Evolutionary conservation across 2,329 filamentous ascomycete genomes (phyloP), one percentile per base, ranked within the genome.

Genomic region (Rhinocladiella mackenziei): DNA sequence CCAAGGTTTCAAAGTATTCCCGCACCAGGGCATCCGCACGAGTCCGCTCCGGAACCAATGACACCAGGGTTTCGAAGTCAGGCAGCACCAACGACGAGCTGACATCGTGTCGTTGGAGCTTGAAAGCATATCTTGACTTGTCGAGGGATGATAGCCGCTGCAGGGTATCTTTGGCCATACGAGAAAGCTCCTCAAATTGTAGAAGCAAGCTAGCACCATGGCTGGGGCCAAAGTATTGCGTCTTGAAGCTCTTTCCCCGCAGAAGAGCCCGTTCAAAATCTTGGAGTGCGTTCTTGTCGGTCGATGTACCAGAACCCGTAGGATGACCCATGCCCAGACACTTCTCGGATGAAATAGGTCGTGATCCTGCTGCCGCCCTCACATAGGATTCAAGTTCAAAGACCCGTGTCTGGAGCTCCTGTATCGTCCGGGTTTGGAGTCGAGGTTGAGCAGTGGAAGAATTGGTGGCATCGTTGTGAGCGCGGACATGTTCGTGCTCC

Each of bases 1-100:
- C 78, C 51, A 77, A 71, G 0, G 73, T 74, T 35, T 75, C 65
- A 13, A 83, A 62, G 29, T 57, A 57, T 34, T 51, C 37, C 31
- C 51, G 48, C 7, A 57, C 43, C 4, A 56, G 41, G 4, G 42
- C 23, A 34, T 57, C 55, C n/a, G 48, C 30, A n/a, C 32, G 36
- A 11, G 31, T 25, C 32, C 42, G 54, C n/a, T 54, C 46, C 3
- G 55, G 55, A 3, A 57, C 33, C 49, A 57, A 39, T 3, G 31
- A 39, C 11, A 52, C 26, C 14, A 58, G 33, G 3, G 47, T 51
- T 11, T 56, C 43, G 19, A 50, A 45, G 4, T 51, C 44, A 5
- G 46, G 43, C 7, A 50, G 36, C 4, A 42, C 38, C 19, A 48
- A 36, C 8, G 25, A 17, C 8, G 37, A 26, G 34, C 22, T 36